phyloP scores from a whole-genome alignment of 2,329 filamentous ascomycete species.

The Pseudopyricularia cyperi region DNA sequence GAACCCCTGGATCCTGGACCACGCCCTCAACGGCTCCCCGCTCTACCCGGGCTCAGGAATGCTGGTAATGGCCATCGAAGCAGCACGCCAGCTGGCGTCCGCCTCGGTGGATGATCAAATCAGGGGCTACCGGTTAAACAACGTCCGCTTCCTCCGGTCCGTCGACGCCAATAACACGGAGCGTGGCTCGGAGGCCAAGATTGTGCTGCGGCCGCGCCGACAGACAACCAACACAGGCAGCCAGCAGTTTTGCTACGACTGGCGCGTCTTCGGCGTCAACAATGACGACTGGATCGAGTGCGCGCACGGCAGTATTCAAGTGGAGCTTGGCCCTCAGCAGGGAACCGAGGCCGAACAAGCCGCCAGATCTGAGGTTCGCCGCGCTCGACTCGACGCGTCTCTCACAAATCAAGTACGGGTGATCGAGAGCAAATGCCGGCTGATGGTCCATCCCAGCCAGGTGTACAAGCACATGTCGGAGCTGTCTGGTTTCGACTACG shows the following conservation, averaged over 20 bases:
- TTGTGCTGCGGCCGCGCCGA: slow-evolving; percentile 17
- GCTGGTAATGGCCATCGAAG: slow-evolving; percentile 3
- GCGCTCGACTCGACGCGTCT: not conserved
- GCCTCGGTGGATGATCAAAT: not conserved
- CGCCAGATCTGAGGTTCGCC: not conserved
- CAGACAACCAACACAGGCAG: not conserved
- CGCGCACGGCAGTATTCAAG: not conserved
- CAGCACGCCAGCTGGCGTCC: slow-evolving; percentile 14
- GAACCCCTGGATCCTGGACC: slow-evolving; percentile 15
- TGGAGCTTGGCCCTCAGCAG: not conserved
- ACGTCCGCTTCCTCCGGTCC: slow-evolving; percentile 8
- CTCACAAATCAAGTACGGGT: not conserved
- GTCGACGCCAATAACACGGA: slow-evolving; percentile 8
- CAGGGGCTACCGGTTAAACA: slow-evolving; percentile 5
- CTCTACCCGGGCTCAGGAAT: slow-evolving; percentile 1
- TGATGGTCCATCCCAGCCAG: slow-evolving; percentile 30
- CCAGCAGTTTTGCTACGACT: not conserved
- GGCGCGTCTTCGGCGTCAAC: slow-evolving; percentile 5
- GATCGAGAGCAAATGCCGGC: slow-evolving; percentile 19
- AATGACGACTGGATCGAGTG: not conserved
- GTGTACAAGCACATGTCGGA: slow-evolving; percentile 34
- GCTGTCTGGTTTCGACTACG: slow-evolving; percentile 29
- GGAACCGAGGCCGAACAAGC: not conserved
- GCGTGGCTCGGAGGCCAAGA: slow-evolving; percentile 32
- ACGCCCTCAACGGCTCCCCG: slow-evolving; percentile 13